Conservation (phyloP, 2,329 filamentous ascomycete genomes). For the Fusarium nodosum region DNA sequence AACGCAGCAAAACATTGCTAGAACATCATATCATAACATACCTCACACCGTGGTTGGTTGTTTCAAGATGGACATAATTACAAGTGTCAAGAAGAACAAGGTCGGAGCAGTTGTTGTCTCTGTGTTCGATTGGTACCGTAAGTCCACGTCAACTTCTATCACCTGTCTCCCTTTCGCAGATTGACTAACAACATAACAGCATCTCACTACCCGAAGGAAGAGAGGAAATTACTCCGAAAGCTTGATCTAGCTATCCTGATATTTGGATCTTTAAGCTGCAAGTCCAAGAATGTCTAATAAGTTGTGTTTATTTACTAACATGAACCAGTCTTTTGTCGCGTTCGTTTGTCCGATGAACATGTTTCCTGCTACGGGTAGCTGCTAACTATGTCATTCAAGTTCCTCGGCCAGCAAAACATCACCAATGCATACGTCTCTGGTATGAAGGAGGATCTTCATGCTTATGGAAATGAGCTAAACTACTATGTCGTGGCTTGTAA, state of each 20-base stretch:
- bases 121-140: conserved; percentile 16
- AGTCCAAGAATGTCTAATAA: accelerated
- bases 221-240: conserved; percentile 9
- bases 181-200: not conserved
- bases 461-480: conserved; percentile 7
- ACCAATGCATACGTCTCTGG: conserved; percentile 17
- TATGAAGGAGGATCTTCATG: not conserved
- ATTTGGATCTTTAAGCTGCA: not conserved
- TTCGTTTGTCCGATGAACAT: accelerated
- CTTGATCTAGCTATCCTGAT: conserved; percentile 7
- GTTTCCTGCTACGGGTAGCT: accelerated
- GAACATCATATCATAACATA: not conserved
- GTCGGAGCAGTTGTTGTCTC: conserved; percentile 4
- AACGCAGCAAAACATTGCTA: accelerated
- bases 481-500: conserved; percentile 16
- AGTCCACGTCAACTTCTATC: not conserved
- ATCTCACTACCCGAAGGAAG: not conserved
- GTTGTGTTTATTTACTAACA: accelerated
- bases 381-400: not conserved
- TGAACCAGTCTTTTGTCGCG: conserved; percentile 1
- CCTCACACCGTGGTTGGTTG: no score
- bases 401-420: not conserved
- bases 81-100: not conserved
- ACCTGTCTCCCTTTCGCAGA: accelerated
- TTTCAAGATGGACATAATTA: not conserved